Percentiles rank a stretch among this genome's conserved stretches.
These are phyloP conservation scores for Aspergillus ruber DNA, from an alignment of 2,329 filamentous ascomycete species.

Conservation along the genomic window DNA sequence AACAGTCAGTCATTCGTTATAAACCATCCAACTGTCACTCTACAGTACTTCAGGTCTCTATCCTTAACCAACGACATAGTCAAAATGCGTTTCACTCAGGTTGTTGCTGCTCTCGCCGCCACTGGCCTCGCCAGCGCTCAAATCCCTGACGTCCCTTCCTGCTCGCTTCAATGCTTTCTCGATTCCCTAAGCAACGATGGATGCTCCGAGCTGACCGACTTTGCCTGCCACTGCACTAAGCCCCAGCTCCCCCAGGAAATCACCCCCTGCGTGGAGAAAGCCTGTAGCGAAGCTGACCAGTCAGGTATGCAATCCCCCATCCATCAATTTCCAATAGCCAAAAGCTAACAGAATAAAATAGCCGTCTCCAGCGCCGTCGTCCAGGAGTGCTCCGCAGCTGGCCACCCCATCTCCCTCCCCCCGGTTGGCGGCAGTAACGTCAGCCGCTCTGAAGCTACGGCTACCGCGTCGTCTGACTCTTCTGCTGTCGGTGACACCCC, in stretches of 20 bases:
- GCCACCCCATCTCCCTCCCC: conserved; percentile 33
- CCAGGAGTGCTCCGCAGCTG: conserved; percentile 27
- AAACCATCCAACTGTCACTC: background rate
- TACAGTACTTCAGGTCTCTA: background rate
- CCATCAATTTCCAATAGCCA: background rate
- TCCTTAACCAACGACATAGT: conserved; percentile 1
- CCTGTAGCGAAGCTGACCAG: conserved; percentile 36
- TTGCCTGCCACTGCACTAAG: conserved; percentile 46
- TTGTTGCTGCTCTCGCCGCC: conserved; percentile 33
- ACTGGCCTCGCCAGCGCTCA: conserved; percentile 43
- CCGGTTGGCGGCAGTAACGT: conserved; percentile 12
- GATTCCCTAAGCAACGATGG: conserved; percentile 36
- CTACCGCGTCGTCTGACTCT: background rate
- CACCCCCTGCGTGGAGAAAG: conserved; percentile 42
- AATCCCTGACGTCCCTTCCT: conserved; percentile 39
- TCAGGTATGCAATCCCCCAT: conserved; percentile 20
- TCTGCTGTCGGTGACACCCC: background rate
- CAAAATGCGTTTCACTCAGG: conserved; percentile 30
- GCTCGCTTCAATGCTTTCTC: conserved; percentile 44
- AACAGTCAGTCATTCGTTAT: background rate
- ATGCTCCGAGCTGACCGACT: conserved; percentile 43
- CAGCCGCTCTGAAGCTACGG: background rate
- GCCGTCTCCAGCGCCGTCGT: conserved; percentile 33
- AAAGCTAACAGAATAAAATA: conserved; percentile 8
- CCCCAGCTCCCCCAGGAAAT: conserved; percentile 36